Evolutionary conservation across 805 yeast species (phyloP).

Genomic region (Tetrapisispora namnaoensis): DNA sequence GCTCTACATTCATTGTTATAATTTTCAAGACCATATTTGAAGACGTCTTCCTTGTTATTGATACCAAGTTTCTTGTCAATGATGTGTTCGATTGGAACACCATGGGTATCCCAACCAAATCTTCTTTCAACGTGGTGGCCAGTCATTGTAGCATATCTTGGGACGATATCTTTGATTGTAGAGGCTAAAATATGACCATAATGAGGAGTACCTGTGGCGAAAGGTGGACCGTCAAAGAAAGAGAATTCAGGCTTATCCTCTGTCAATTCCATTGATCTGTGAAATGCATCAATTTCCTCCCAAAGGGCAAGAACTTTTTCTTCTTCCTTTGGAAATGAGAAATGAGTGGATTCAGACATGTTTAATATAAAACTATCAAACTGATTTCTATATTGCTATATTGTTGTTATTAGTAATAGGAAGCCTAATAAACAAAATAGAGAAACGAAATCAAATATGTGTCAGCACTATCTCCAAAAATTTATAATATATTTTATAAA

Average conservation of each 20-base stretch:
- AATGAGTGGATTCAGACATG: constrained; percentile 34
- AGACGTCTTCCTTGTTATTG: constrained; percentile 87
- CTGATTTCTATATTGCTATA: background rate
- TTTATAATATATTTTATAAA: too few species aligned
- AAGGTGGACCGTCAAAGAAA: constrained; percentile 98
- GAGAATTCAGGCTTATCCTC: constrained; percentile 81
- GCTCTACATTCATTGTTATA: constrained; percentile 92
- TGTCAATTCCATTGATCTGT: constrained; percentile 70
- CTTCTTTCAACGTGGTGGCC: constrained; percentile 94
- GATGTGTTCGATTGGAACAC: constrained; percentile 96
- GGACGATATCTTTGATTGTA: constrained; percentile 93
- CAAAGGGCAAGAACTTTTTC: constrained; percentile 70
- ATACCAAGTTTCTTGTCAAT: constrained; percentile 95
- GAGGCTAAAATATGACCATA: constrained; percentile 97
- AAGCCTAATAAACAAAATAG: background rate
- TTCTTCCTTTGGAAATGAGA: constrained; percentile 84
- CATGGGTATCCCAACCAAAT: constrained; percentile 99
- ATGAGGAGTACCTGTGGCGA: constrained; percentile 99
- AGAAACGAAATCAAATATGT: background rate
- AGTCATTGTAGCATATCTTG: constrained; percentile 96
- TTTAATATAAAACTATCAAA: background rate
- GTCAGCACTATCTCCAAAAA: too few species aligned
- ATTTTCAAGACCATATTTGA: constrained; percentile 86
- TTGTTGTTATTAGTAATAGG: background rate
- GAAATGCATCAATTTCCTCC: constrained; percentile 93